These are phyloP conservation scores for Lodderomyces elongisporus DNA, from an alignment of 1,139 yeast species.

Conservation along the genomic window DNA sequence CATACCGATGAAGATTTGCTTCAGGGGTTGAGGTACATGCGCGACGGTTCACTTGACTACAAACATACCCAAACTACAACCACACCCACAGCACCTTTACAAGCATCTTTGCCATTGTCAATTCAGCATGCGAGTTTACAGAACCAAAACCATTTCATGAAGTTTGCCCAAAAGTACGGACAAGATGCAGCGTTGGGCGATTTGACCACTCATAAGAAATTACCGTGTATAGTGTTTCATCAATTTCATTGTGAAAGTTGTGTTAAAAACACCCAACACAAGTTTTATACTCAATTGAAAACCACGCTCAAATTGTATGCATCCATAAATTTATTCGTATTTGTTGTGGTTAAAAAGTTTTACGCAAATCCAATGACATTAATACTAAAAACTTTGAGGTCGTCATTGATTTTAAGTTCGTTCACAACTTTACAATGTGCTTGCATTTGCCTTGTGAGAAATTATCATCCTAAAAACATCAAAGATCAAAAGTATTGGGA, in stretches of 20 bases:
- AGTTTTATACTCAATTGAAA: conserved; percentile 30
- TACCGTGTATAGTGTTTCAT: conserved; percentile 36
- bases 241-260: conserved; percentile 28
- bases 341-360: conserved; percentile 12
- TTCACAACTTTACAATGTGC: conserved; percentile 36
- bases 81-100: neutral
- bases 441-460: conserved; percentile 32
- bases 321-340: conserved; percentile 16
- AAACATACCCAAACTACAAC: too few relatives aligned
- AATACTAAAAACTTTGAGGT: conserved; percentile 19
- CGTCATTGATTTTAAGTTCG: conserved; percentile 33
- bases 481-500: conserved; percentile 19
- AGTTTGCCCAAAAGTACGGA: conserved; percentile 21
- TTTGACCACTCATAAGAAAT: conserved; percentile 21
- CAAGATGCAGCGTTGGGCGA: conserved; percentile 22
- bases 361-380: conserved; percentile 9
- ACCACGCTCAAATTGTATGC: conserved; percentile 28
- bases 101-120: neutral
- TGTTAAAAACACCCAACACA: conserved; percentile 30
- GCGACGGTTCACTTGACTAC: conserved; percentile 10
- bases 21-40: conserved; percentile 23
- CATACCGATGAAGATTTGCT: conserved; percentile 32
- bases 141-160: conserved; percentile 16
- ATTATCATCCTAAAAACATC: conserved; percentile 21
- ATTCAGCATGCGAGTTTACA: too few relatives aligned